phyloP scores from a whole-genome alignment of 1,284 basidiomycete genomes.

The Papiliotrema fonsecae region DNA sequence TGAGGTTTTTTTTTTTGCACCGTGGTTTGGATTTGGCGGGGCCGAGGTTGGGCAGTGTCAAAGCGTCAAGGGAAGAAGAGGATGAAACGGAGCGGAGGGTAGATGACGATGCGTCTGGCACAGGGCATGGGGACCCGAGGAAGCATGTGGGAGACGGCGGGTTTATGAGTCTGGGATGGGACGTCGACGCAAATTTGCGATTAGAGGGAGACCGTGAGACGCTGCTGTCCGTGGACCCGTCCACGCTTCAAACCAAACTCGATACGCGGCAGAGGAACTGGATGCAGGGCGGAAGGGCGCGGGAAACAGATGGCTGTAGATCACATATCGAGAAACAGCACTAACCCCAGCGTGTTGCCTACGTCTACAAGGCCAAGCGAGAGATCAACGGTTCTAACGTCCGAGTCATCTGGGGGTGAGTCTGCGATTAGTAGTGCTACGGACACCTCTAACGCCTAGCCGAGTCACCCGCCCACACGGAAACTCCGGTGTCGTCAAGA shows the following conservation, averaged over 20 bases:
- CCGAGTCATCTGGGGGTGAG: constrained; percentile 92
- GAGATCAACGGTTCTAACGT: constrained; percentile 88
- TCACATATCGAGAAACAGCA: not conserved
- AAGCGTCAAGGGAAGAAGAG: not conserved
- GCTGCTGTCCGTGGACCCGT: too few species aligned
- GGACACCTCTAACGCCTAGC: constrained; percentile 47
- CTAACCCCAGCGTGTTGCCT: constrained; percentile 75
- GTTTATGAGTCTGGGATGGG: not conserved
- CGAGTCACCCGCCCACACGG: constrained; percentile 91
- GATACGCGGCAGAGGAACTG: too few species aligned
- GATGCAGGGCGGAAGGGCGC: too few species aligned
- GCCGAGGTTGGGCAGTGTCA: not conserved
- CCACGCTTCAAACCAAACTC: too few species aligned
- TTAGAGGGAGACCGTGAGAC: too few species aligned
- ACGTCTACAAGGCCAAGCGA: constrained; percentile 93
- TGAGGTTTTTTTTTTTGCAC: not conserved
- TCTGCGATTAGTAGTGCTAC: constrained; percentile 8
- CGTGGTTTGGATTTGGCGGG: not conserved
- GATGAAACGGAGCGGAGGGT: not conserved
- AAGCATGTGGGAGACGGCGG: not conserved
- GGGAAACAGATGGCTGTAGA: too few species aligned
- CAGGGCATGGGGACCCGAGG: too few species aligned
- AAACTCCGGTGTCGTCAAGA: constrained; percentile 92
- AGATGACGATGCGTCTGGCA: not conserved
- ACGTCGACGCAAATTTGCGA: too few species aligned